phyloP scores from a whole-genome alignment of 306 rosid genomes.

The Albizia julibrissin region DNA sequence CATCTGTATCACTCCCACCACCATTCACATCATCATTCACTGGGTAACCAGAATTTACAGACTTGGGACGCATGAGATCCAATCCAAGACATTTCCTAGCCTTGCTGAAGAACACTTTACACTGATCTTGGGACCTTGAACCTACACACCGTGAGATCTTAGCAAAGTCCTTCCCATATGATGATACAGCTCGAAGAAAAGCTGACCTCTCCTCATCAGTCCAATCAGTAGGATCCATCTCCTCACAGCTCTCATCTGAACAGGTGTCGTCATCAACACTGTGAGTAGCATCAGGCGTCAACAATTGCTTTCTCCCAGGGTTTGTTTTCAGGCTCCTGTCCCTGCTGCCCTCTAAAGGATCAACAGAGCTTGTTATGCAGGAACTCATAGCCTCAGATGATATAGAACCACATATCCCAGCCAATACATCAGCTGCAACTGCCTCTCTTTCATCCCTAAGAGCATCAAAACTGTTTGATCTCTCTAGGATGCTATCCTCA shows the following conservation, averaged over 20 bases:
- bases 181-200: slow-evolving; percentile 83
- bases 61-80: slow-evolving; percentile 55
- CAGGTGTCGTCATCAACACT: slow-evolving; percentile 73
- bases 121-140: slow-evolving; percentile 79
- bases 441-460: slow-evolving; percentile 76
- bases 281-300: slow-evolving; percentile 47
- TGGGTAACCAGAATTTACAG: slow-evolving; percentile 53
- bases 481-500: slow-evolving; percentile 42
- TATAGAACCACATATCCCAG: slow-evolving; percentile 82
- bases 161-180: slow-evolving; percentile 75
- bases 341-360: slow-evolving; percentile 55
- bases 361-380: slow-evolving; percentile 74
- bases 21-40: slow-evolving; percentile 63
- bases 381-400: slow-evolving; percentile 91
- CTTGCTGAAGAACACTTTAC: slow-evolving; percentile 94
- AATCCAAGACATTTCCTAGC: slow-evolving; percentile 88
- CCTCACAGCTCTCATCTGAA: slow-evolving; percentile 94
- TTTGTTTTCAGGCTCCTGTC: slow-evolving; percentile 58
- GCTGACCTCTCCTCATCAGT: slow-evolving; percentile 82
- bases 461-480: slow-evolving; percentile 54
- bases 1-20: slow-evolving; percentile 79
- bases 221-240: slow-evolving; percentile 84
- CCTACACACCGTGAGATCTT: slow-evolving; percentile 70
- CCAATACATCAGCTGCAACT: slow-evolving; percentile 90
- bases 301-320: slow-evolving; percentile 40